Evolutionary conservation across 495 filamentous ascomycete species (phyloP), one percentile per base, ranked within the genome.

Genomic region (Neurospora sp.): DNA sequence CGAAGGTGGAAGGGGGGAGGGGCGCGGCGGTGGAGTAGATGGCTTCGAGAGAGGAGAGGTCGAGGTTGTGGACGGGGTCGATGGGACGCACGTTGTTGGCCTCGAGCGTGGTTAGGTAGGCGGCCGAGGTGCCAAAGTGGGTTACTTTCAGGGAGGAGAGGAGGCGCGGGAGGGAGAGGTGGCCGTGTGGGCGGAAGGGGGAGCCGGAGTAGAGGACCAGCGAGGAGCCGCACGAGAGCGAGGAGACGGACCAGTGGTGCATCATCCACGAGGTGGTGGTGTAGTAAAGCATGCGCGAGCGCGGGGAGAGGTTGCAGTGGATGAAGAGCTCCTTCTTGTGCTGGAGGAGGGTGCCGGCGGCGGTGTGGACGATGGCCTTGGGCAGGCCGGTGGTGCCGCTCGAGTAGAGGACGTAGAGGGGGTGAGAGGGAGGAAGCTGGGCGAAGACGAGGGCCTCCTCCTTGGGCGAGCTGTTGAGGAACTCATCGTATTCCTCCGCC

Each of bases 251-350:
- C 94, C 94, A 97, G 80, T 97, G 94, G 92, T 93, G 96, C 94
- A 97, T 97, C 94, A 97, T 96, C 93, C 94, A 96, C 39, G 89
- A 90, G 3, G 94, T 97, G 3, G 94, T 97, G 79, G 93, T 97
- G 82, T 96, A 97, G 83, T 82, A 82, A 89, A 95, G 74, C 92
- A 87, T 78, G 11, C 82, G 78, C 16, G 83, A 84, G 35, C 76
- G 73, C 4, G 82, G 75, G 38, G 76, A 84, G 76, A 98, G 89
- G 37, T 92, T 90, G 78, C 91, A 91, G 81, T 98, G 94, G 23
- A 98, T 85, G 72, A 89, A 85, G 79, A 95, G 93, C 79, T 97
- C 94, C 78, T 98, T 98, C 82, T 97, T 97, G 80, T 97, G 94
- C 79, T 97, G 94, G 39, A 97, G 86, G 11, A 97, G 82, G 2